phyloP scores from a whole-genome alignment of 2,329 filamentous ascomycete species.

The Tricladium varicosporioides region DNA sequence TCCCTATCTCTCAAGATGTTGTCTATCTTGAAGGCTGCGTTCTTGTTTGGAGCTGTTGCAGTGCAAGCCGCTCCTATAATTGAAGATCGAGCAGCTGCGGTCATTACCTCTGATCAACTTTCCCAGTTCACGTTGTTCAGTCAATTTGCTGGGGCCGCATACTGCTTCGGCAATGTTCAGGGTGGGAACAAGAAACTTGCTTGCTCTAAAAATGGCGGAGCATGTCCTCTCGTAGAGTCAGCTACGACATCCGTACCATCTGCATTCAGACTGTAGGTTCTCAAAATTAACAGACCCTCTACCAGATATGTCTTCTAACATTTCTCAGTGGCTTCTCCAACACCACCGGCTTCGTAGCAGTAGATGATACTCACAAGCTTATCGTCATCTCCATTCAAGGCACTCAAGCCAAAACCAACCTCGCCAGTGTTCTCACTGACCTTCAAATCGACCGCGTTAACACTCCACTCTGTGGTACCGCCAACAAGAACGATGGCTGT shows the following conservation, averaged over 20 bases:
- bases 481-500: conserved; percentile 18
- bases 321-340: conserved; percentile 5
- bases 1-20: too few relatives aligned
- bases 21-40: too few relatives aligned
- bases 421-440: conserved; percentile 8
- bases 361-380: conserved; percentile 20
- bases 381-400: conserved; percentile 28
- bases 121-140: conserved; percentile 21
- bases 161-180: conserved; percentile 25
- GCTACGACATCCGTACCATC: conserved; percentile 15
- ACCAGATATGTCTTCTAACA: neutral
- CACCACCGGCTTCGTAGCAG: conserved; percentile 25
- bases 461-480: conserved; percentile 15
- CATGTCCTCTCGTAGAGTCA: conserved; percentile 21
- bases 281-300: neutral
- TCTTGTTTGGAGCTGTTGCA: too few relatives aligned
- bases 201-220: conserved; percentile 18
- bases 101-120: conserved; percentile 7
- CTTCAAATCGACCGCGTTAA: conserved; percentile 7
- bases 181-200: conserved; percentile 13
- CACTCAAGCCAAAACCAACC: neutral
- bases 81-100: neutral
- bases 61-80: too few relatives aligned
- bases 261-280: conserved; percentile 10
- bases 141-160: conserved; percentile 29